Evolutionary conservation across 2,329 filamentous ascomycete genomes (phyloP), one percentile per base, ranked within the genome.

Genomic region (Epichloe typhina): DNA sequence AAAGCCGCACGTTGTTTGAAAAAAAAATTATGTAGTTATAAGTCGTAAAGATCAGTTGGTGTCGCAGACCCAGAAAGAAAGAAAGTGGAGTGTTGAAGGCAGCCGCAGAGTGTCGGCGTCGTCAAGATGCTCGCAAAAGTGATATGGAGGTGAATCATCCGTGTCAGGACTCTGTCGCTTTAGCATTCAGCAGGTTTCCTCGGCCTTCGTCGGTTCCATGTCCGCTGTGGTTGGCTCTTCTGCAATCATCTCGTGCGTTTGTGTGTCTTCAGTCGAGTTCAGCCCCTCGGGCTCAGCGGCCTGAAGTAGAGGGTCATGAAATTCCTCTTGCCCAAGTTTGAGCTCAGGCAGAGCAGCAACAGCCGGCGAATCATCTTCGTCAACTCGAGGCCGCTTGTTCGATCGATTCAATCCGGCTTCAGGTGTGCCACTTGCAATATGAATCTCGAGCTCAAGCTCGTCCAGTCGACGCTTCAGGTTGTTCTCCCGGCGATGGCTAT

Each of bases 381-480:
- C 55, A 19, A 52, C 5, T n/a, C 56, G 53, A 11, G 52, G 21
- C 15, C 45, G 56, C 47, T 58, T 58, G 36, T 41, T 52, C 12
- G 49, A 50, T 36, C 52, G 54, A 13, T 58, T 55, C 21, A 51
- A 15, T 15, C 47, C 45, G 13, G 23, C 54, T 13, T 53, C 56
- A 3, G 53, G 26, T 7, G 54, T 51, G 2, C 54, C 59, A 42
- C 58, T 56, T 0, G 55, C 55, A 6, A 59, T 67, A 49, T 70
- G 72, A 1, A 76, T 62, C 63, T 80, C 77, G 38, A 76, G 73
- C 62, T 91, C 86, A 42, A 89, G 71, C 57, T 94, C 87, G 52
- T 87, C 84, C n/a, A 95, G 72, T 47, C 86, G 81, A 47, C 85
- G 78, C 69, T 94, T 94, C 38, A 95, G 74, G 52, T 83, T 85